A percentile compares a stretch with the other conserved stretches of the same genome.
Conservation (phyloP, 495 filamentous ascomycete genomes). For the Xylaria bambusicola region DNA sequence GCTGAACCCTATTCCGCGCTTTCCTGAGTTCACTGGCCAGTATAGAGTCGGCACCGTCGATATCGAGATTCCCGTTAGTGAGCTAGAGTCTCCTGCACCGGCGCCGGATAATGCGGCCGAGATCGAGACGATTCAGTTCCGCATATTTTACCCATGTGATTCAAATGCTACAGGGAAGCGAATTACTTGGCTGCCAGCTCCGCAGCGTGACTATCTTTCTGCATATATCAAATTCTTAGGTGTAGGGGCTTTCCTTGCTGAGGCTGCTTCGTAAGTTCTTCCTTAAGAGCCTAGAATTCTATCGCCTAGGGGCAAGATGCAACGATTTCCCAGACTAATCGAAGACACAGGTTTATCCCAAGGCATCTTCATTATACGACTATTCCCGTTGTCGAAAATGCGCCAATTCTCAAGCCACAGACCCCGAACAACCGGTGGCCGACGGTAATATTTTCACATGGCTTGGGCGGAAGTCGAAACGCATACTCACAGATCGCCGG, state of each 20-base stretch:
- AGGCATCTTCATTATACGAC: constrained; percentile 67
- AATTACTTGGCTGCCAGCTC: constrained; percentile 71
- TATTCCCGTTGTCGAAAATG: constrained; percentile 51
- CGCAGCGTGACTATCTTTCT: constrained; percentile 66
- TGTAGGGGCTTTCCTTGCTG: constrained; percentile 53
- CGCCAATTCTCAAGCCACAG: constrained; percentile 35
- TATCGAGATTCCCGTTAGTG: constrained; percentile 67
- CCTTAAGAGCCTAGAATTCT: no score
- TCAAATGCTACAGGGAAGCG: constrained; percentile 41
- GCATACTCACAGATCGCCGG: constrained; percentile 73
- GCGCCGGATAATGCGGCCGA: constrained; percentile 50
- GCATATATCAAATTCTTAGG: constrained; percentile 71
- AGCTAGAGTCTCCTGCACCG: constrained; percentile 54
- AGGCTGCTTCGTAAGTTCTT: constrained; percentile 59
- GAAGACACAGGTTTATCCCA: constrained; percentile 53
- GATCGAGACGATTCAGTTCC: constrained; percentile 68
- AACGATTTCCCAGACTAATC: not conserved
- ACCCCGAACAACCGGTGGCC: constrained; percentile 60
- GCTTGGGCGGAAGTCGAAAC: constrained; percentile 71
- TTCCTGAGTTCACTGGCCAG: constrained; percentile 69
- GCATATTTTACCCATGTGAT: constrained; percentile 72
- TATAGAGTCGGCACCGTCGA: constrained; percentile 75
- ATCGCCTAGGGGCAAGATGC: not conserved
- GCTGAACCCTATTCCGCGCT: constrained; percentile 59
- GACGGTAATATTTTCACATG: constrained; percentile 79